Evolutionary conservation across 2,329 filamentous ascomycete genomes (phyloP).

Genomic region (Paecilomyces formosus): DNA sequence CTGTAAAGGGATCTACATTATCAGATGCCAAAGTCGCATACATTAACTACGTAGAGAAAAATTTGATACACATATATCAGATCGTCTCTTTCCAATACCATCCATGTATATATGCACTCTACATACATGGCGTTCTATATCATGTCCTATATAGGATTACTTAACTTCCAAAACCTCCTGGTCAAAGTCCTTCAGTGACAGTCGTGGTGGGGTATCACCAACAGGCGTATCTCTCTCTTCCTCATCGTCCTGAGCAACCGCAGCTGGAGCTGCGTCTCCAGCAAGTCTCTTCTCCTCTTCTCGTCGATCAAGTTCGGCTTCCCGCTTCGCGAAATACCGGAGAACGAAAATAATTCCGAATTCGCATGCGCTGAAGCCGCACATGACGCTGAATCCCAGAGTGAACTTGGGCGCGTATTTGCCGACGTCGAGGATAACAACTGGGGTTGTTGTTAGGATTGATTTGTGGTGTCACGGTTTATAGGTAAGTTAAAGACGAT

Average conservation of each 20-base stretch:
- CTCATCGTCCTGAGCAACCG: not conserved
- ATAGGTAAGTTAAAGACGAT: not conserved
- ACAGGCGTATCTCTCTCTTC: not conserved
- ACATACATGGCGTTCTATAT: not conserved
- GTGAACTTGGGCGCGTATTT: conserved; percentile 13
- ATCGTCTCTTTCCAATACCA: not conserved
- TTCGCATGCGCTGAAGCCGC: conserved; percentile 9
- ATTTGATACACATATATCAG: too few relatives aligned
- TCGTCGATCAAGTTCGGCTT: conserved; percentile 1
- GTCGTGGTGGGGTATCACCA: not conserved
- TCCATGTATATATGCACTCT: not conserved
- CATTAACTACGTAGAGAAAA: too few relatives aligned
- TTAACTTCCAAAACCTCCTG: not conserved
- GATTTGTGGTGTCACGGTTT: not conserved
- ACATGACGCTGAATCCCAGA: conserved; percentile 10
- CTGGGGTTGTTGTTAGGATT: not conserved
- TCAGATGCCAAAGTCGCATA: too few relatives aligned
- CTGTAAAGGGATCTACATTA: too few relatives aligned
- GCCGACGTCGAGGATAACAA: conserved; percentile 10
- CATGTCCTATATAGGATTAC: not conserved
- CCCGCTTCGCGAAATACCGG: conserved; percentile 7
- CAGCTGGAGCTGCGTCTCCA: too few relatives aligned
- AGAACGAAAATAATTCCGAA: conserved; percentile 13
- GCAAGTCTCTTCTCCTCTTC: not conserved
- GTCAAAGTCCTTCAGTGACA: not conserved